Base-by-base conservation (phyloP, 2,329 filamentous ascomycete species). In the Fusarium stilboides region DNA sequence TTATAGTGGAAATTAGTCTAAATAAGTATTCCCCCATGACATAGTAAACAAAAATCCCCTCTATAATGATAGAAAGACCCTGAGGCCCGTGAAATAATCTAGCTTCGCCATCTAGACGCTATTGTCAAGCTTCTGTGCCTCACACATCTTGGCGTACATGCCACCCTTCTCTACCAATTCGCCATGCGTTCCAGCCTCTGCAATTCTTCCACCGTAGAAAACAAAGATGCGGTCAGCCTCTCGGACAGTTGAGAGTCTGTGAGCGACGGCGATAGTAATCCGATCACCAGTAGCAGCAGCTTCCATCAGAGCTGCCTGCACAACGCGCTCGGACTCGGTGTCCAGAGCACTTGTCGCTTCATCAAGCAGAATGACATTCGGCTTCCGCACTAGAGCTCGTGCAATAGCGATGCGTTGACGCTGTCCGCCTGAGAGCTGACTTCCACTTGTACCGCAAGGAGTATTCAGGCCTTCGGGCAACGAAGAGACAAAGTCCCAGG, bases 171-270 rank as follows among this genome's bases (percentile, higher is more conserved):
- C 74, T 37, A 90, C 78, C 68, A 91, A 77, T 69, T 89, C 86
- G 8, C 80, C 77, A 74, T 91, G 88, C 19, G 84, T 84, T 34
- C 90, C 88, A 52, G 80, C 78, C 71, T 90, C 89, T 4, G 88
- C 79, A 54, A 91, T 84, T 31, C 79, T 81, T 6, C 86, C 86
- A 4, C 82, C 79, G 8, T 88, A 85, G 73, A 91, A 89, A 0
- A 91, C 88, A 65, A 87, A 89, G 24, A 91, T 91, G 6, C 83
- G 77, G 73, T 90, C 86, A 0, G 87, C 87, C 56, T 89, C 84
- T 80, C 97, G 97, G 80, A 98, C 97, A 0, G 94, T 98, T 7
- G 92, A 96, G 6, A 98, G 85, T 42, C 95, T 89, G 80, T 98
- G 94, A 2, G 94, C 95, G 73, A 98, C 97, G 91, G 73, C 73